Percentiles rank a stretch among this genome's conserved stretches.
These are phyloP conservation scores for Coemansia nantahalensis DNA, from an alignment of 192 early-diverging fungal genomes.

Conservation along the genomic window DNA sequence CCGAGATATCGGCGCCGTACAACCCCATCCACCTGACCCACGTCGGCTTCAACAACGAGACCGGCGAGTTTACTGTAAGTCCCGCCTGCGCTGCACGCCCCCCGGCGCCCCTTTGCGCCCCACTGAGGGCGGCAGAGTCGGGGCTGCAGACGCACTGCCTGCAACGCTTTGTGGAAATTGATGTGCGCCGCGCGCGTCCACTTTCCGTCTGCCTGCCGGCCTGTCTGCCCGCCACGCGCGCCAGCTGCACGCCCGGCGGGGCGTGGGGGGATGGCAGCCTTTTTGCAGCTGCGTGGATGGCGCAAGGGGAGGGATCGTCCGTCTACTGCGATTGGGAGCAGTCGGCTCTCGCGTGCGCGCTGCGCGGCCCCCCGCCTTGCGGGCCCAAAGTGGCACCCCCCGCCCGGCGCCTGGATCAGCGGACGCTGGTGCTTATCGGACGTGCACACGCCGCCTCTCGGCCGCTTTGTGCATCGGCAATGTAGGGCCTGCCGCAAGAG, in stretches of 20 bases:
- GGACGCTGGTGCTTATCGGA: too few species aligned
- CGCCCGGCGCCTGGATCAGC: too few species aligned
- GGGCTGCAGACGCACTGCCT: not conserved
- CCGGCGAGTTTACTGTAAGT: constrained; percentile 88
- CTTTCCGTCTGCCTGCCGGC: not conserved
- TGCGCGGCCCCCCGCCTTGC: too few species aligned
- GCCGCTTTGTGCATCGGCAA: too few species aligned
- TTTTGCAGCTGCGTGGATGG: not conserved
- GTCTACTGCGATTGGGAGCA: constrained; percentile 5
- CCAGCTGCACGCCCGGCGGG: not conserved
- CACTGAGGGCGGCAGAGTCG: not conserved
- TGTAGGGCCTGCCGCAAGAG: constrained; percentile 88
- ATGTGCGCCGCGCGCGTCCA: constrained; percentile 5
- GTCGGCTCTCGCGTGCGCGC: not conserved
- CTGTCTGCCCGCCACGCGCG: not conserved
- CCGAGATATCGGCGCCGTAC: constrained; percentile 92
- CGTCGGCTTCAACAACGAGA: constrained; percentile 95
- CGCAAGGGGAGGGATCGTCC: not conserved
- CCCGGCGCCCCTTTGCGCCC: not conserved
- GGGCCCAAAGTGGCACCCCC: too few species aligned
- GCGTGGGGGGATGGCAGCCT: not conserved
- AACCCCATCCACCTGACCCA: constrained; percentile 97
- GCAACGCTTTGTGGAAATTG: constrained; percentile 16
- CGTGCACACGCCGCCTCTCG: too few species aligned
- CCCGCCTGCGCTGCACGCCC: not conserved